Conservation (phyloP, 2,329 filamentous ascomycete genomes). For the Aspergillus sp. region DNA sequence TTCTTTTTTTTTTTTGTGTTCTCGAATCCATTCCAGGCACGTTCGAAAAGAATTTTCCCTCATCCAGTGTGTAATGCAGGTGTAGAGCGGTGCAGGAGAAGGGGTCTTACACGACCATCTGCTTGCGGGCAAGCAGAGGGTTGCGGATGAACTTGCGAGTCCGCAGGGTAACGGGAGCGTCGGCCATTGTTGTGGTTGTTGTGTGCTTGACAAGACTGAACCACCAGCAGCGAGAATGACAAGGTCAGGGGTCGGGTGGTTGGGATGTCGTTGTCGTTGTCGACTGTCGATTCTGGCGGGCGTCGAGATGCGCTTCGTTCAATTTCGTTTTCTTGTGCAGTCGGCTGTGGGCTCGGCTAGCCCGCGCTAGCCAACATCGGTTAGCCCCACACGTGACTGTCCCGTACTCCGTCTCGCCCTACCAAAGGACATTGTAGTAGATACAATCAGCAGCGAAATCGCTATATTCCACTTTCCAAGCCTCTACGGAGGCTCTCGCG, state of each 20-base stretch:
- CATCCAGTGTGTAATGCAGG: constrained; percentile 4
- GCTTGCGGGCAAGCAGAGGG: constrained; percentile 96
- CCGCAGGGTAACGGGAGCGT: constrained; percentile 76
- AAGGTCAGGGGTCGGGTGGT: constrained; percentile 24
- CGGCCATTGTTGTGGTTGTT: constrained; percentile 71
- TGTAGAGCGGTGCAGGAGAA: constrained; percentile 15
- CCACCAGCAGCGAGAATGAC: constrained; percentile 26
- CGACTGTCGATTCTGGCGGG: constrained; percentile 32
- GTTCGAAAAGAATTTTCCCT: background rate
- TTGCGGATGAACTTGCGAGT: constrained; percentile 99
- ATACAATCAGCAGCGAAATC: background rate
- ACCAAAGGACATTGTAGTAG: background rate
- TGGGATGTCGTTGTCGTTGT: constrained; percentile 26
- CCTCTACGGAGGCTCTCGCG: background rate
- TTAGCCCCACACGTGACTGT: constrained; percentile 3
- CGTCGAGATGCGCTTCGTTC: constrained; percentile 31
- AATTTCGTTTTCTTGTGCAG: constrained; percentile 36
- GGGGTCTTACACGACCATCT: constrained; percentile 95
- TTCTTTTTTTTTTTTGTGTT: background rate
- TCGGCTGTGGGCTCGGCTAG: constrained; percentile 45
- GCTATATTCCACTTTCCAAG: background rate
- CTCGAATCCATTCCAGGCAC: background rate
- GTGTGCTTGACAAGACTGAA: constrained; percentile 46
- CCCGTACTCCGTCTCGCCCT: background rate
- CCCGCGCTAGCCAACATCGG: constrained; percentile 31